A percentile compares a stretch with the other conserved stretches of the same genome.
phyloP scores from a whole-genome alignment of 108 stramenopile genomes.

The Discostella stelligeroides region DNA sequence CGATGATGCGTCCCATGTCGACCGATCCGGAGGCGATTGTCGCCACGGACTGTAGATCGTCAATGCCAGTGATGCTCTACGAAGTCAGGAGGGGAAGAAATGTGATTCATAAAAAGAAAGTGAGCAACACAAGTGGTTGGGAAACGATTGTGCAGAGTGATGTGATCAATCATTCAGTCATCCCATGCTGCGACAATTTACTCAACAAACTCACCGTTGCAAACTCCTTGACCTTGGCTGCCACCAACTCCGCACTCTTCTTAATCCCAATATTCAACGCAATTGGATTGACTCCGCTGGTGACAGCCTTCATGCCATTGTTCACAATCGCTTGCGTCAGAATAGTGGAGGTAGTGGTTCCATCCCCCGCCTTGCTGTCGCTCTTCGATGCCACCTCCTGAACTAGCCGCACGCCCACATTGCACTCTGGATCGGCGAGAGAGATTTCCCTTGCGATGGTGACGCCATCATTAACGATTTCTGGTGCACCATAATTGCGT shows the following conservation, averaged over 20 bases:
- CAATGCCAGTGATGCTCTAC: too few relatives aligned
- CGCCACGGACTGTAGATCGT: too few relatives aligned
- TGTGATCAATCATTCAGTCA: too few relatives aligned
- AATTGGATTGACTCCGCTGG: constrained; percentile 93
- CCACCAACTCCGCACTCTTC: constrained; percentile 76
- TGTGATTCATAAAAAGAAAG: too few relatives aligned
- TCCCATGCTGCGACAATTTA: too few relatives aligned
- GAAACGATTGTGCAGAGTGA: too few relatives aligned
- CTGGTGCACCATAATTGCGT: constrained; percentile 94
- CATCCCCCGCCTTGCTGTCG: constrained; percentile 96
- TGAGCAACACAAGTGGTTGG: too few relatives aligned
- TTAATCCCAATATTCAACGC: constrained; percentile 90
- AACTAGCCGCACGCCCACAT: constrained; percentile 92
- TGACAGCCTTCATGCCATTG: constrained; percentile 92
- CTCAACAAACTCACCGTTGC: constrained; percentile 74
- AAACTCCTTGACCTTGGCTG: constrained; percentile 75
- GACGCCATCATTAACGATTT: constrained; percentile 97
- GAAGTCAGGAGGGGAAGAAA: too few relatives aligned
- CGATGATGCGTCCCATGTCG: too few relatives aligned
- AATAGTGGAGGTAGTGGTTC: constrained; percentile 96
- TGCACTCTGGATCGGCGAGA: constrained; percentile 88
- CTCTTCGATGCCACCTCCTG: constrained; percentile 95
- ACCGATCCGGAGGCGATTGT: too few relatives aligned
- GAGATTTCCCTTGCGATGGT: constrained; percentile 93
- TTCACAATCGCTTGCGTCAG: constrained; percentile 97